Percentiles rank a stretch among this genome's conserved stretches.
phyloP scores from a whole-genome alignment of 768 basidiomycete species.

The Lactarius tabidus region DNA sequence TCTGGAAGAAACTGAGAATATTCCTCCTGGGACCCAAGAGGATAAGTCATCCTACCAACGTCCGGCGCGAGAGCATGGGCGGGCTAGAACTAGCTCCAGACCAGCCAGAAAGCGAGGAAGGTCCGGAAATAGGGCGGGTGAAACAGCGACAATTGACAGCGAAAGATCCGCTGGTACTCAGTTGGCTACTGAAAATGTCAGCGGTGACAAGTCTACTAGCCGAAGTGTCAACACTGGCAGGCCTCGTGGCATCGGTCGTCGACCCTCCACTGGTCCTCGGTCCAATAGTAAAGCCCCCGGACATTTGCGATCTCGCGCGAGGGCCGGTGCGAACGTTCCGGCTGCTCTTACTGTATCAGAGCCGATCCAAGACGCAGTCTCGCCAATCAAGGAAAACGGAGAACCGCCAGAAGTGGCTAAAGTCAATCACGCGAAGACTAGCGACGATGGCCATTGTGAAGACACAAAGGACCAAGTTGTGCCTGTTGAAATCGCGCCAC shows the following conservation, averaged over 20 bases:
- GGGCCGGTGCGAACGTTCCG: background rate
- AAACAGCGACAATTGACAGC: background rate
- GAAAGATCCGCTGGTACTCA: background rate
- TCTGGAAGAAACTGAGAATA: slow-evolving; percentile 9
- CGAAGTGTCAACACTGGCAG: background rate
- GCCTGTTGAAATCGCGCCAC: background rate
- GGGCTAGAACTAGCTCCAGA: background rate
- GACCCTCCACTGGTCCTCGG: background rate
- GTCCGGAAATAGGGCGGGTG: background rate
- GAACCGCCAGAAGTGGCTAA: slow-evolving; percentile 9
- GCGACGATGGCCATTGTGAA: background rate
- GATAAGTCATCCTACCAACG: background rate
- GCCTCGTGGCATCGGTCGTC: background rate
- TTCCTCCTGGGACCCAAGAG: slow-evolving; percentile 6
- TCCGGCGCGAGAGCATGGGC: background rate
- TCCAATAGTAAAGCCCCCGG: background rate
- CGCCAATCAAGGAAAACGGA: background rate
- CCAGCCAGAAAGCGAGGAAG: slow-evolving; percentile 3
- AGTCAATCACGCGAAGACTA: background rate
- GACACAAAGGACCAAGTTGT: background rate
- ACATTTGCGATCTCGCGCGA: background rate
- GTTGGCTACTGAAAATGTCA: background rate
- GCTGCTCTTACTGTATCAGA: background rate
- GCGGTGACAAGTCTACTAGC: background rate
- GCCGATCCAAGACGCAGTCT: background rate